Base-by-base conservation (phyloP, 176 grass and related monocot species). In the Cenchrus fungigraminus region DNA sequence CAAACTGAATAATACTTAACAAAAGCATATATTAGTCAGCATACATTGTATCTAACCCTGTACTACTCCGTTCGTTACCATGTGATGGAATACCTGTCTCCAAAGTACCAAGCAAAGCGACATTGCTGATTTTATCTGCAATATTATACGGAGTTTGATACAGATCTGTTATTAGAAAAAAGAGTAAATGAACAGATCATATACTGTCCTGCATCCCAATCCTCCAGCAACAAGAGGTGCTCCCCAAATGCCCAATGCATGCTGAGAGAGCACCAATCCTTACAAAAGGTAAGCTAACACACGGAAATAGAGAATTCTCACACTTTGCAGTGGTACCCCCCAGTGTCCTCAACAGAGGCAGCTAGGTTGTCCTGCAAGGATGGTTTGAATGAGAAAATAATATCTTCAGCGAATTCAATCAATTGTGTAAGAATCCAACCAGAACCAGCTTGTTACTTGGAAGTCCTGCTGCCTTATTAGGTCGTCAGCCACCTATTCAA, bases 101-200 rank as follows among this genome's bases (percentile, higher is more conserved):
- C 85, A 88, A 91, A 91, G 81, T 65, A 88, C 81, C 81, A 81
- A 91, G 89, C 89, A 91, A 72, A 91, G 76, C 69, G 82, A 91
- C 89, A 91, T 49, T 17, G 69, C 47, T 46, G 89, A 91, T 88
- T 81, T 85, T 77, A 28, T 85, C 70, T 81, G 22, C 40, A 37
- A 85, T 91, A 88, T 71, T 77, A 81, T 84, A 91, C 71, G 37
- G 77, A 64, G 56, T 81, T 59, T 88, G 85, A 91, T 91, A 88
- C 89, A 72, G 89, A 81, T 87, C 71, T 71, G 71, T 62, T 64
- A 91, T 28, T 87, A 81, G 71, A 88, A 81, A 81, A 76, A 88
- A 81, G 71, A 43, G 22, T 65, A 65, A 12, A 11, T 44, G 25
- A 85, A 87, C 71, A 88, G 82, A 65, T 88, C 89, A 72, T 46